Evolutionary conservation across 441 rosid genomes (phyloP).

Genomic region (Aleurites moluccanus): DNA sequence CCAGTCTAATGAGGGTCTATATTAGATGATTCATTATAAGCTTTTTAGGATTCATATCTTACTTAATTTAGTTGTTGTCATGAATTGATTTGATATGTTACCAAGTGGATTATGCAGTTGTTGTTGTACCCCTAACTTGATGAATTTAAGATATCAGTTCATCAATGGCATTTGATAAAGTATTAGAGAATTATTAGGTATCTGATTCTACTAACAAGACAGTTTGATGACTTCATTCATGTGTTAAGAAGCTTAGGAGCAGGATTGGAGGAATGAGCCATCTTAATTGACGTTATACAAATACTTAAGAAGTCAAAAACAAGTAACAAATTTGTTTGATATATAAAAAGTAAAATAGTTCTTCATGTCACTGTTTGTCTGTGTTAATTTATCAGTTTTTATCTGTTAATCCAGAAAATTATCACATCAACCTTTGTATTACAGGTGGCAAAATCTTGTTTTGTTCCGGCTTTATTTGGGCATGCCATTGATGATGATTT

Average conservation of each 20-base stretch:
- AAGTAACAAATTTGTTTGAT: background rate
- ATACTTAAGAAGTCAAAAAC: background rate
- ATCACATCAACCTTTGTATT: conserved; percentile 19
- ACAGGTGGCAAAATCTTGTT: conserved; percentile 87
- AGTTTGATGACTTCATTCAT: background rate
- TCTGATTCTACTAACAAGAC: background rate
- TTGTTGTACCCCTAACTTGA: background rate
- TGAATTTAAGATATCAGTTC: background rate
- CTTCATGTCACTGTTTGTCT: conserved; percentile 1
- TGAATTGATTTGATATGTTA: background rate
- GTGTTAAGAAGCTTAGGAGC: conserved; percentile 1
- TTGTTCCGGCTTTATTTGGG: conserved; percentile 96
- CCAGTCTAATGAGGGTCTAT: background rate
- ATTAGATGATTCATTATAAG: background rate
- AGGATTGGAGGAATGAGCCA: background rate
- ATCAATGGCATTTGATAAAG: background rate
- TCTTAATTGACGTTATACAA: background rate
- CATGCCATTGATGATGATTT: conserved; percentile 95
- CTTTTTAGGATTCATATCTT: background rate
- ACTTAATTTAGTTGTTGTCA: background rate
- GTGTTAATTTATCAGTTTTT: conserved; percentile 3
- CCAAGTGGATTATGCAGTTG: background rate
- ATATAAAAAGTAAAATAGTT: background rate
- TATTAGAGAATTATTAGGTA: background rate
- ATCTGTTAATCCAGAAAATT: background rate